Percentiles rank a stretch among this genome's conserved stretches.
Conservation (phyloP, 768 basidiomycete genomes). For the Lactarius evosmus region DNA sequence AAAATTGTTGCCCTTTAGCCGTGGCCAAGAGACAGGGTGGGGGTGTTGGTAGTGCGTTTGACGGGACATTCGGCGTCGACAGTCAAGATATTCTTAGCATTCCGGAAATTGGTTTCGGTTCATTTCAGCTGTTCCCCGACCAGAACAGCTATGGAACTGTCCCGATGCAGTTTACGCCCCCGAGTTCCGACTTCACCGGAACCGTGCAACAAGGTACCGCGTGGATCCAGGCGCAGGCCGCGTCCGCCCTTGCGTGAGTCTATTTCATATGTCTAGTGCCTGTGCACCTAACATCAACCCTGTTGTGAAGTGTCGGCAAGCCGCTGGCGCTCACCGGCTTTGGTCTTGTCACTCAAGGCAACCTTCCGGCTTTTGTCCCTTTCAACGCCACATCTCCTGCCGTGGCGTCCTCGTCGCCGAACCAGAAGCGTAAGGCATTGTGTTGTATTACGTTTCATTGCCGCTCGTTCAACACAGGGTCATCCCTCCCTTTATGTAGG, state of each 20-base stretch:
- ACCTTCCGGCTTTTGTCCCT: slow-evolving; percentile 33
- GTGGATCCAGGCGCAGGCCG: slow-evolving; percentile 36
- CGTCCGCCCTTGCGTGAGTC: slow-evolving; percentile 25
- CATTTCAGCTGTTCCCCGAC: slow-evolving; percentile 42
- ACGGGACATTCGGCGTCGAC: slow-evolving; percentile 39
- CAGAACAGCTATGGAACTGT: slow-evolving; percentile 34
- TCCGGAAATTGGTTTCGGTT: slow-evolving; percentile 37
- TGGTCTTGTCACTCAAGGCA: slow-evolving; percentile 35
- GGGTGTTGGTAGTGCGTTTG: slow-evolving; percentile 35
- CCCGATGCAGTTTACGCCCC: slow-evolving; percentile 8
- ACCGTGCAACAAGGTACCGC: slow-evolving; percentile 33
- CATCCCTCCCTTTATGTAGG: slow-evolving; percentile 10
- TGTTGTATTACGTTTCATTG: neutral
- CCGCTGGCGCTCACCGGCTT: slow-evolving; percentile 35
- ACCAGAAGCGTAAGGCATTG: slow-evolving; percentile 15
- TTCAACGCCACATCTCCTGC: slow-evolving; percentile 31
- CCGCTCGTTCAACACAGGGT: neutral
- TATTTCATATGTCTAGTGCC: neutral
- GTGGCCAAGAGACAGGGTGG: slow-evolving; percentile 12
- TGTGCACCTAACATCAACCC: neutral
- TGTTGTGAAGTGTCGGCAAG: slow-evolving; percentile 34
- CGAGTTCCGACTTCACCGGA: slow-evolving; percentile 24
- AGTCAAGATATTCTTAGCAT: slow-evolving; percentile 38
- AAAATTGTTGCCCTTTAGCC: slow-evolving; percentile 7
- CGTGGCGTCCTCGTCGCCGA: neutral